phyloP scores from a whole-genome alignment of 2,329 filamentous ascomycete genomes.

The Trichophyton verrucosum region DNA sequence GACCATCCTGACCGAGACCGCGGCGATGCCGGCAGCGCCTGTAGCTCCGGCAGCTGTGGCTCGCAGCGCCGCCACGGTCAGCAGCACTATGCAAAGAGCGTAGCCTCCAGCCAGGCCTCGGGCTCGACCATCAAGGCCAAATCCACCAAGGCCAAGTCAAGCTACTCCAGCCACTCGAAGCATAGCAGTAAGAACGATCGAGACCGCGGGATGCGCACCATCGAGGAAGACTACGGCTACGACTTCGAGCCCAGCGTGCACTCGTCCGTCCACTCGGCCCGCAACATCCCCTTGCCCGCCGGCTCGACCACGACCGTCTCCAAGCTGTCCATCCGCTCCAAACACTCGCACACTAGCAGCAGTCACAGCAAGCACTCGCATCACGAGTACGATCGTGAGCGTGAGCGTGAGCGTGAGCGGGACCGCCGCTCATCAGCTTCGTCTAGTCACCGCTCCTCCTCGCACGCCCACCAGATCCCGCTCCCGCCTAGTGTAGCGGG shows the following conservation, averaged over 20 bases:
- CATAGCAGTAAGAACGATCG: background rate
- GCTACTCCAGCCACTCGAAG: constrained; percentile 2
- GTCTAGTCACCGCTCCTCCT: constrained; percentile 9
- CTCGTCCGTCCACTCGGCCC: constrained; percentile 24
- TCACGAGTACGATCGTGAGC: background rate
- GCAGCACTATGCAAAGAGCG: constrained; percentile 16
- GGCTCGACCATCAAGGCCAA: constrained; percentile 9
- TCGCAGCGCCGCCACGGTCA: constrained; percentile 16
- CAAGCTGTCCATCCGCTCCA: constrained; percentile 9
- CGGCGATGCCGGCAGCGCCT: constrained; percentile 12
- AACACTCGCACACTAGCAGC: constrained; percentile 13
- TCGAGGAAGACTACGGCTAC: background rate
- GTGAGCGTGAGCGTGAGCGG: too few species aligned
- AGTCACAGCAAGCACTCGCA: constrained; percentile 13
- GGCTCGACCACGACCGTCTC: constrained; percentile 20
- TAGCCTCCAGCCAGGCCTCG: constrained; percentile 11
- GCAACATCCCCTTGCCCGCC: constrained; percentile 26
- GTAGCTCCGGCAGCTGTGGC: constrained; percentile 21
- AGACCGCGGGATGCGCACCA: background rate
- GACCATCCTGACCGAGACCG: constrained; percentile 18
- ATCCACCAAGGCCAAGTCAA: background rate
- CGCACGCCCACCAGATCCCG: constrained; percentile 18
- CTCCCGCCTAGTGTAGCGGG: constrained; percentile 22
- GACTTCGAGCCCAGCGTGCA: constrained; percentile 1
- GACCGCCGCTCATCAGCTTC: background rate